phyloP scores from a whole-genome alignment of 1,139 yeast species.

The Yamadazyma kanchanaburiensis region DNA sequence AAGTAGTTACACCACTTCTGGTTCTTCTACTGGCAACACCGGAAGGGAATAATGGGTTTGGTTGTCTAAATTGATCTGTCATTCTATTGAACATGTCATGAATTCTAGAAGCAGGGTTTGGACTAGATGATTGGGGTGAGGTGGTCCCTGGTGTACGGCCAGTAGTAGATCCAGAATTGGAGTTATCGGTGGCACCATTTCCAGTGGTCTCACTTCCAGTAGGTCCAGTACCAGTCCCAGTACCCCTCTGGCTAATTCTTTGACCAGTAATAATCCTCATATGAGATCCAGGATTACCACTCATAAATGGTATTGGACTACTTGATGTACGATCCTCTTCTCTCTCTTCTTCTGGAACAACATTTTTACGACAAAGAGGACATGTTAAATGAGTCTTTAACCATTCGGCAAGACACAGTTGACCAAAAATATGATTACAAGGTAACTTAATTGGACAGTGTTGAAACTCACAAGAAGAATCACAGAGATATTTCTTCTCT shows the following conservation, averaged over 20 bases:
- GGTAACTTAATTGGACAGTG: conserved; percentile 75
- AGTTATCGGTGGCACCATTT: background rate
- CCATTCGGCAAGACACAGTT: conserved; percentile 75
- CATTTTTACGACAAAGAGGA: conserved; percentile 74
- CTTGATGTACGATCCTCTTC: too few species aligned
- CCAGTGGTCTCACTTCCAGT: too few species aligned
- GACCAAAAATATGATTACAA: conserved; percentile 78
- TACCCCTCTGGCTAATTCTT: too few species aligned
- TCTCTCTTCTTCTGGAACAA: too few species aligned
- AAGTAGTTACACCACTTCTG: conserved; percentile 44
- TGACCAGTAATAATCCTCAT: too few species aligned
- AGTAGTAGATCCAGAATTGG: too few species aligned
- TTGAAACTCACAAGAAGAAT: conserved; percentile 30
- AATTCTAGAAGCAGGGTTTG: background rate
- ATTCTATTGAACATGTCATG: too few species aligned
- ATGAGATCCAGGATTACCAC: too few species aligned
- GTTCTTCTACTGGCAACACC: conserved; percentile 56
- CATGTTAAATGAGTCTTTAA: conserved; percentile 64
- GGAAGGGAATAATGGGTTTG: conserved; percentile 38
- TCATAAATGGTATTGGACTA: too few species aligned
- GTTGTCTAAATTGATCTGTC: too few species aligned
- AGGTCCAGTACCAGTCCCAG: background rate
- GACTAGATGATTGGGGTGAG: too few species aligned
- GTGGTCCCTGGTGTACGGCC: too few species aligned
- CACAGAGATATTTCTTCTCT: conserved; percentile 15